Evolutionary conservation across 139 green algal genomes (phyloP).

Genomic region (Chlamydomonas applanata): DNA sequence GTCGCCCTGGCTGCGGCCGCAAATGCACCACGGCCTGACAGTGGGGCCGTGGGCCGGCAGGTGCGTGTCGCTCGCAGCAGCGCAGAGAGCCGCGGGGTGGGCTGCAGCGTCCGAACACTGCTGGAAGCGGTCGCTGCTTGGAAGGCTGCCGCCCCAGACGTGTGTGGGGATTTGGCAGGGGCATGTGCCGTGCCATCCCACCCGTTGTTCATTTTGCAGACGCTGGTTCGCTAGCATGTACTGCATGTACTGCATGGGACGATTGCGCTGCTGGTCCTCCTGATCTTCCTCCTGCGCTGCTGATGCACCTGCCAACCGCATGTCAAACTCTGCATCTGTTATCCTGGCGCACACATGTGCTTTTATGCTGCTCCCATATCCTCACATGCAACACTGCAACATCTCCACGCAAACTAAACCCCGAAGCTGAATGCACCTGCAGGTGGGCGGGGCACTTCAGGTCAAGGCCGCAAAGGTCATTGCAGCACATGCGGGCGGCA

Average conservation of each 20-base stretch:
- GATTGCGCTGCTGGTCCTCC: too few species aligned
- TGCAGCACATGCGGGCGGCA: conserved; percentile 66
- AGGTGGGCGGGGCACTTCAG: neutral
- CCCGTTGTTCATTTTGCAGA: too few species aligned
- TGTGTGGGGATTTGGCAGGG: neutral
- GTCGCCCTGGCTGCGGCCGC: conserved; percentile 68
- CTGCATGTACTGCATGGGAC: too few species aligned
- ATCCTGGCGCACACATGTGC: neutral
- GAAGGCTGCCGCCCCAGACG: too few species aligned
- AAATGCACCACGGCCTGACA: too few species aligned
- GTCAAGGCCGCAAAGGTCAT: conserved; percentile 74
- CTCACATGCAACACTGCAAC: neutral
- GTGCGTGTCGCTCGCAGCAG: too few species aligned
- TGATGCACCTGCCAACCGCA: too few species aligned
- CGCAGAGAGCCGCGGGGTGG: too few species aligned
- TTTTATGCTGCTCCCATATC: neutral
- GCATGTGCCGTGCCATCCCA: too few species aligned
- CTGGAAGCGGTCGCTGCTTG: neutral
- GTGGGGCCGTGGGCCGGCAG: too few species aligned
- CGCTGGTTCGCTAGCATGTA: too few species aligned
- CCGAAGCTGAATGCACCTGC: neutral
- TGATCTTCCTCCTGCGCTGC: too few species aligned
- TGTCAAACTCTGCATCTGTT: conserved; percentile 1
- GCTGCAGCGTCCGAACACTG: neutral
- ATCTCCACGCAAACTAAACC: neutral